Conservation (phyloP, 139 green algal genomes). For the Diplosphaera chodatii region DNA sequence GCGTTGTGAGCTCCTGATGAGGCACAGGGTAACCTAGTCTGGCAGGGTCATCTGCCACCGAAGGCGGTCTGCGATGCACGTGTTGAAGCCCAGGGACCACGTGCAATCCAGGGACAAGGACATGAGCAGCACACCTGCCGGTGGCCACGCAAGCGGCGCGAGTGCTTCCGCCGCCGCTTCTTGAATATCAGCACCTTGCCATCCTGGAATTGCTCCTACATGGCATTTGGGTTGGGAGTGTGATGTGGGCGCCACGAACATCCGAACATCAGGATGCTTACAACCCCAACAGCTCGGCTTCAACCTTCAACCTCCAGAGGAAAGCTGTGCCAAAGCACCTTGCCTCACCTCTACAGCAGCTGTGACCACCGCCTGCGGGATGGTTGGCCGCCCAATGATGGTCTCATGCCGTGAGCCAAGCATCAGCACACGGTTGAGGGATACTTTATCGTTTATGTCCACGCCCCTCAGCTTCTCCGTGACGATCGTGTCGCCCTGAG, state of each 20-base stretch:
- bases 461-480: constrained; percentile 51
- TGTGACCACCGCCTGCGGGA: constrained; percentile 34
- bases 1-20: constrained; percentile 36
- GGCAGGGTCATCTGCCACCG: too few species aligned
- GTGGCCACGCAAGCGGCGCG: constrained; percentile 55
- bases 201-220: constrained; percentile 66
- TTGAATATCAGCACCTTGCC: constrained; percentile 82
- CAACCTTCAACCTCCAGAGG: too few species aligned
- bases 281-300: too few species aligned
- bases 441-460: constrained; percentile 52
- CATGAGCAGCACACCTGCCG: constrained; percentile 34
- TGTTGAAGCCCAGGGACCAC: too few species aligned
- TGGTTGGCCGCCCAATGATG: constrained; percentile 52
- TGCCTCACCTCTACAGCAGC: constrained; percentile 42
- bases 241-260: too few species aligned
- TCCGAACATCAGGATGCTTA: too few species aligned
- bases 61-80: too few species aligned
- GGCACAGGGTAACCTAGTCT: too few species aligned
- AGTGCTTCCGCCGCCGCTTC: constrained; percentile 81
- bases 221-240: too few species aligned
- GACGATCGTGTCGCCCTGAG: constrained; percentile 57
- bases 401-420: constrained; percentile 43
- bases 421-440: constrained; percentile 48
- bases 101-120: too few species aligned
- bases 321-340: not conserved